These are phyloP conservation scores for Botrytis cinerea DNA, from an alignment of 2,329 filamentous ascomycete genomes.

Conservation along the genomic window DNA sequence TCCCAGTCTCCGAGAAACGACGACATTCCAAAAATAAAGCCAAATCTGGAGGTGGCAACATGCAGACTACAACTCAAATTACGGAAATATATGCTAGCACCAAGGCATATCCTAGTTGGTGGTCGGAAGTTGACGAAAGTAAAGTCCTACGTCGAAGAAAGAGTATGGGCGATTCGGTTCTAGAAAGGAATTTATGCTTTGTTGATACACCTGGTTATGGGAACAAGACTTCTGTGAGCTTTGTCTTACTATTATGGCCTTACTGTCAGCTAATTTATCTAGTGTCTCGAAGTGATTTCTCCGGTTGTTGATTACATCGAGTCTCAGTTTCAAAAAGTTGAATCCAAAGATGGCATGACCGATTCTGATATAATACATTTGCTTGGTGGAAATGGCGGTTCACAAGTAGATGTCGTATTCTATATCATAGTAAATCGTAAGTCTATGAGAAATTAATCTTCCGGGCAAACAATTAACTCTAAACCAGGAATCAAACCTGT, in stretches of 20 bases:
- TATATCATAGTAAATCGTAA: constrained; percentile 77
- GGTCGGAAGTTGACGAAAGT: constrained; percentile 74
- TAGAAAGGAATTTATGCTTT: constrained; percentile 93
- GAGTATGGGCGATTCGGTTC: constrained; percentile 72
- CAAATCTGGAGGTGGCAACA: constrained; percentile 33
- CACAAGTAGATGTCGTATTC: constrained; percentile 80
- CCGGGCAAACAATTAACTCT: constrained; percentile 30
- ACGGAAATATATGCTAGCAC: constrained; percentile 78
- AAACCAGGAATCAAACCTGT: constrained; percentile 55
- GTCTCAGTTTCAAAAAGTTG: constrained; percentile 63
- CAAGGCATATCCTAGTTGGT: constrained; percentile 86
- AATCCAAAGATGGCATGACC: constrained; percentile 60
- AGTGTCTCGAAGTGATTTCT: constrained; percentile 59
- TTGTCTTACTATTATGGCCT: constrained; percentile 22
- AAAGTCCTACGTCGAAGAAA: constrained; percentile 62
- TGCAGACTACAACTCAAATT: constrained; percentile 47
- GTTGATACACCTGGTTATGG: constrained; percentile 76
- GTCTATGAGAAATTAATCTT: constrained; percentile 33
- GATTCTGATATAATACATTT: constrained; percentile 76
- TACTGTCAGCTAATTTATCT: constrained; percentile 38
- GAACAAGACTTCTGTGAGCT: constrained; percentile 53
- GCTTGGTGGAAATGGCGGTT: constrained; percentile 78
- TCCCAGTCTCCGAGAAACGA: constrained; percentile 37
- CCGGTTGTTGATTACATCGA: constrained; percentile 72
- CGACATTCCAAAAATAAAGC: constrained; percentile 37